A percentile compares a stretch with the other conserved stretches of the same genome.
Conservation (phyloP, 352 stramenopile genomes). For the Pythium rishiriense region DNA sequence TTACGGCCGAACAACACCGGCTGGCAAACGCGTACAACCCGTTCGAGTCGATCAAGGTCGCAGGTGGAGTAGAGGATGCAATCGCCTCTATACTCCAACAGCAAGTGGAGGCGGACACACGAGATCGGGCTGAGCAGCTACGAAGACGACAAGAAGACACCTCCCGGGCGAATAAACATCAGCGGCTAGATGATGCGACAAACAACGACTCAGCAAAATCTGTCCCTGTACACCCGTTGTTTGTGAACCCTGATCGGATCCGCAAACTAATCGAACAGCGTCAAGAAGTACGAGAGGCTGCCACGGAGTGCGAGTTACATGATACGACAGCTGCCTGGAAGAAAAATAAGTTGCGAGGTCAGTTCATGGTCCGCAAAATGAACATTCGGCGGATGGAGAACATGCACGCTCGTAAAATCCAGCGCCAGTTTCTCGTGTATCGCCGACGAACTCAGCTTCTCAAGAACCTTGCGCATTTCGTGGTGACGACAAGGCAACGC, state of each 20-base stretch:
- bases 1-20: conserved; percentile 17
- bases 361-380: conserved; percentile 47
- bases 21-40: conserved; percentile 44
- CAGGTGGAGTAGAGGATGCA: conserved; percentile 52
- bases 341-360: conserved; percentile 50
- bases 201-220: not conserved
- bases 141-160: conserved; percentile 56
- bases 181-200: not conserved
- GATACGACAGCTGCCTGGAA: conserved; percentile 25
- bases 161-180: conserved; percentile 11
- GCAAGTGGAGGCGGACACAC: conserved; percentile 26
- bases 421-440: conserved; percentile 51
- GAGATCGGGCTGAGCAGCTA: conserved; percentile 41
- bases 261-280: conserved; percentile 38
- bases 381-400: conserved; percentile 42
- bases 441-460: conserved; percentile 36
- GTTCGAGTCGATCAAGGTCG: conserved; percentile 54
- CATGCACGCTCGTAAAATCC: conserved; percentile 48
- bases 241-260: conserved; percentile 39
- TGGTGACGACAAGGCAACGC: conserved; percentile 30
- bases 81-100: conserved; percentile 34
- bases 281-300: conserved; percentile 29
- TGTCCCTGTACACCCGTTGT: conserved; percentile 1
- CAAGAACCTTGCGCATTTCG: conserved; percentile 37
- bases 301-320: conserved; percentile 36